phyloP scores from a whole-genome alignment of 371 early-diverging fungal genomes.

The Thermomucor indicae-seudaticae region DNA sequence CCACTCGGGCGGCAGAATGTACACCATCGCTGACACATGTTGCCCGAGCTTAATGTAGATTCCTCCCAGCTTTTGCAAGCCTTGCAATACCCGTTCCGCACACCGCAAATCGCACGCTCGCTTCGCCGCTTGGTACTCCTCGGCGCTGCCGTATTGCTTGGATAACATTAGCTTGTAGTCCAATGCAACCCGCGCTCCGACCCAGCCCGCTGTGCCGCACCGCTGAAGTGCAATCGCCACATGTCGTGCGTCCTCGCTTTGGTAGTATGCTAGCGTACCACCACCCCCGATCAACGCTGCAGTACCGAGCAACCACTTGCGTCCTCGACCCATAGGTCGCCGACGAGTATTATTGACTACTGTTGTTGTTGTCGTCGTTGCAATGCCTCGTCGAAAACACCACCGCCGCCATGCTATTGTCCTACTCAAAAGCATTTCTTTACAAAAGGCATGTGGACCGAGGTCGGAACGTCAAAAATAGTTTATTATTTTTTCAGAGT shows the following conservation, averaged over 20 bases:
- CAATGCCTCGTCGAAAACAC: too few species aligned
- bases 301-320: too few species aligned
- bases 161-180: conserved; percentile 65
- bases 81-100: conserved; percentile 57
- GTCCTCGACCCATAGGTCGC: too few species aligned
- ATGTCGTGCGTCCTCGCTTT: conserved; percentile 43
- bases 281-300: conserved; percentile 19
- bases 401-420: too few species aligned
- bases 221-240: conserved; percentile 38
- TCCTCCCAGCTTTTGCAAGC: conserved; percentile 70
- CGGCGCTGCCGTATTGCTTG: conserved; percentile 28
- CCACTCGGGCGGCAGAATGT: conserved; percentile 89
- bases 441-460: too few species aligned
- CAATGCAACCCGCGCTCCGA: conserved; percentile 45
- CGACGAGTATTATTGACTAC: too few species aligned
- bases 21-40: conserved; percentile 81
- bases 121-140: conserved; percentile 35
- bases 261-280: conserved; percentile 37
- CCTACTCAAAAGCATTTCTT: too few species aligned
- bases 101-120: conserved; percentile 38
- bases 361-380: too few species aligned
- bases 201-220: conserved; percentile 38
- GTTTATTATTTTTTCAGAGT: too few species aligned
- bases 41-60: conserved; percentile 93
- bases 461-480: too few species aligned